Base-by-base conservation (phyloP, 176 grass and related monocot genomes). In the bread wheat (Triticum aestivum) region DNA sequence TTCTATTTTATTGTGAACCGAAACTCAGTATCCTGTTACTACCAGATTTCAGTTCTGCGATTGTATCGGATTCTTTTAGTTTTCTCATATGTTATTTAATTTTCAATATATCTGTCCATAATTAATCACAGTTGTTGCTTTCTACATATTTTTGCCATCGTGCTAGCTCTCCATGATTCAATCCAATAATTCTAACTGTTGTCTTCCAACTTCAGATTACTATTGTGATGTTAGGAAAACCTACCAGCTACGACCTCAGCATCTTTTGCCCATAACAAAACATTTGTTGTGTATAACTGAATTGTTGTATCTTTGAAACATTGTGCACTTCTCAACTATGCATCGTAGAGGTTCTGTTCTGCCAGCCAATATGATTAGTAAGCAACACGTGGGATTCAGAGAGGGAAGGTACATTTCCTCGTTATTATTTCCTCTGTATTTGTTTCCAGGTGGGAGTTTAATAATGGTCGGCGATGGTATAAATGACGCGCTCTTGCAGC, bases 391-490 rank as follows among this genome's bases (percentile, higher is more conserved):
- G 15, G 5, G 51, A 54, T 18, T 54, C 51, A 54, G 51, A 18
- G 51, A 54, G 51, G 51, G 15, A 18, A 49, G 37, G 17, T 54
- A 41, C 21, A 61, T 83, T 13, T 33, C 56, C 4, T 26, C 59
- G 11, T 77, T n/a, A 81, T 84, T 63, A 38, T 88, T 15, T 62
- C 54, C 1, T 27, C 61, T 18, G 9, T 86, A 56, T 85, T 70
- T 67, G 6, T 62, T 69, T 88, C 6, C 88, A 98, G 96, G 86
- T 81, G 93, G 91, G 69, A 93, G 96, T 65, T 86, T 98, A 86
- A 98, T 98, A 91, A 98, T 98, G 93, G 96, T 98, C 3, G 96
- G 96, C 68, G 96, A 98, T 89, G 96, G 96, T 78, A 98, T 98
- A 87, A 98, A 98, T 88, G 96, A 98, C 80, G 96, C 96, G 8